Conservation (phyloP, 2,329 filamentous ascomycete genomes). For the Drechslerella coelobrocha region DNA sequence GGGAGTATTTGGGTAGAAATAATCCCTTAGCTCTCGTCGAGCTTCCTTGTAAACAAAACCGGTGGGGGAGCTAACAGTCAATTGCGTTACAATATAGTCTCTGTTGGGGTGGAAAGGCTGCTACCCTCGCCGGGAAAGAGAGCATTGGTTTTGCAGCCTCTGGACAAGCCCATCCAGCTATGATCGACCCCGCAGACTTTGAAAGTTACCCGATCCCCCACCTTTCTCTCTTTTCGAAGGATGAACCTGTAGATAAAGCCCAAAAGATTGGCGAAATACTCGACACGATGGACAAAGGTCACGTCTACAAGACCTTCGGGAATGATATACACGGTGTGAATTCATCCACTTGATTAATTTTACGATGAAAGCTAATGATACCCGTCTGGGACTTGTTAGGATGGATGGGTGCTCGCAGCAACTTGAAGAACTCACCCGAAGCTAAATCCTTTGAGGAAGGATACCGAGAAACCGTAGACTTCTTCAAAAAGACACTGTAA, state of each 20-base stretch:
- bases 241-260: slow-evolving; percentile 12
- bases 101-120: slow-evolving; percentile 47
- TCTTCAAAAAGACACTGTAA: slow-evolving; percentile 43
- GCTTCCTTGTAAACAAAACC: not conserved
- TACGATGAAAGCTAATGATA: not conserved
- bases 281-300: slow-evolving; percentile 13
- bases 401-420: slow-evolving; percentile 44
- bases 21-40: not conserved
- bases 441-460: slow-evolving; percentile 32
- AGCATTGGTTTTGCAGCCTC: slow-evolving; percentile 16
- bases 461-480: slow-evolving; percentile 32
- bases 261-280: slow-evolving; percentile 11
- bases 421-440: slow-evolving; percentile 26
- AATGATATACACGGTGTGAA: slow-evolving; percentile 23
- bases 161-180: slow-evolving; percentile 37
- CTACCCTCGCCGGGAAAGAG: slow-evolving; percentile 21
- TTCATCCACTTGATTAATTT: too few relatives aligned
- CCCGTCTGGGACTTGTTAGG: not conserved
- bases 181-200: slow-evolving; percentile 20
- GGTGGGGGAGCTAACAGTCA: not conserved
- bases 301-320: slow-evolving; percentile 17
- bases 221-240: slow-evolving; percentile 35
- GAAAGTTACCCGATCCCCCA: slow-evolving; percentile 21
- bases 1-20: slow-evolving; percentile 39
- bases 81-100: slow-evolving; percentile 12